Conservation (phyloP, 441 rosid species). For the Capsella rubella region DNA sequence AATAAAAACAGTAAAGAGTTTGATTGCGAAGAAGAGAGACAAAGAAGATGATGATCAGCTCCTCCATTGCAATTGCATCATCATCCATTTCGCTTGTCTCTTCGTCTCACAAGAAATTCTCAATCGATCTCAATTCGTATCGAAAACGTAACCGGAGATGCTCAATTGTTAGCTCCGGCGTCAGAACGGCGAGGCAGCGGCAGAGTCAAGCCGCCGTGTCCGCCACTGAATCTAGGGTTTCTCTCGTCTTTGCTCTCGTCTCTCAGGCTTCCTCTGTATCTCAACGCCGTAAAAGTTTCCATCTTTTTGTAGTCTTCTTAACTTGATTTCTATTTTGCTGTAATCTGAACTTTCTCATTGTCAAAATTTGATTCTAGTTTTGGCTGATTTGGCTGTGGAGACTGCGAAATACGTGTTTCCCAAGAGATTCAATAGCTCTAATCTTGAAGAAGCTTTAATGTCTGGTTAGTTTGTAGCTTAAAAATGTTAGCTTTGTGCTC, state of each 20-base stretch:
- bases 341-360: neutral
- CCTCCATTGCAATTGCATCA: constrained; percentile 8
- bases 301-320: neutral
- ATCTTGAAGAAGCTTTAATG: constrained; percentile 87
- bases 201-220: constrained; percentile 57
- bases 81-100: constrained; percentile 38
- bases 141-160: constrained; percentile 15
- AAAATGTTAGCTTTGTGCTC: neutral
- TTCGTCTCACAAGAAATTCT: constrained; percentile 34
- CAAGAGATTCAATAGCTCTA: constrained; percentile 66
- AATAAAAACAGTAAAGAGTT: neutral
- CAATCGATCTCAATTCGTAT: constrained; percentile 17
- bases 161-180: constrained; percentile 38
- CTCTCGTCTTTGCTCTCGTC: constrained; percentile 82
- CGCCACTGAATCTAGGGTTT: constrained; percentile 67
- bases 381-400: constrained; percentile 68
- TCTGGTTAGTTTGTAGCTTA: constrained; percentile 51
- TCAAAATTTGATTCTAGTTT: constrained; percentile 41
- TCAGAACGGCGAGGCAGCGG: constrained; percentile 39
- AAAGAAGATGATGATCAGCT: constrained; percentile 22
- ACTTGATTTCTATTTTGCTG: neutral
- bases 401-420: constrained; percentile 77
- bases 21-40: constrained; percentile 20
- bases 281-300: constrained; percentile 76
- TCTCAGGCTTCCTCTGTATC: constrained; percentile 64